Conservation (phyloP, 805 yeast species). For the Hanseniaspora vineae region DNA sequence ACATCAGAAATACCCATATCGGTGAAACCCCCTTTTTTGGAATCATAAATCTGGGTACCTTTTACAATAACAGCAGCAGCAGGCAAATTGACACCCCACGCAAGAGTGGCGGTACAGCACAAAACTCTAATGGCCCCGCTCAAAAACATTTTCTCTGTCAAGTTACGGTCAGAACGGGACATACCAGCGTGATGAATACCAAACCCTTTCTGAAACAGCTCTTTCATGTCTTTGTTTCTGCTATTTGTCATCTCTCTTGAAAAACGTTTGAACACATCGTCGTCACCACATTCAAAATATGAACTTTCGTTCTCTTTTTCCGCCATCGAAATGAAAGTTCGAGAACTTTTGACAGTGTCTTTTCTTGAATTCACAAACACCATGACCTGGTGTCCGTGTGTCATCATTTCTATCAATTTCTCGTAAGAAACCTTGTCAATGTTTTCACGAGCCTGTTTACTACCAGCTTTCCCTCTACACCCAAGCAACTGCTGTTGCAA, state of each 20-base stretch:
- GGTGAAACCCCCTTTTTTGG: conserved; percentile 86
- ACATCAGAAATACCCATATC: conserved; percentile 95
- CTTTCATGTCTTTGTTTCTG: conserved; percentile 67
- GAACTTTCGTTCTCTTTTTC: conserved; percentile 24
- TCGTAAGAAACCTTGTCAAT: conserved; percentile 68
- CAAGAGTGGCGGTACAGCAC: conserved; percentile 93
- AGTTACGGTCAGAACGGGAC: conserved; percentile 78
- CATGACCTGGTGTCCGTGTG: conserved; percentile 80
- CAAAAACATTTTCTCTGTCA: conserved; percentile 78
- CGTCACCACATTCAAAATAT: conserved; percentile 37
- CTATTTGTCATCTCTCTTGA: conserved; percentile 57
- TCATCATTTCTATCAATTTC: conserved; percentile 53
- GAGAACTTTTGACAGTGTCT: conserved; percentile 78
- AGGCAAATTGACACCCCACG: conserved; percentile 99
- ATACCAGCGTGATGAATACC: conserved; percentile 98
- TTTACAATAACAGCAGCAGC: conserved; percentile 95
- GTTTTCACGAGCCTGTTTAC: conserved; percentile 52
- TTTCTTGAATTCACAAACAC: conserved; percentile 92
- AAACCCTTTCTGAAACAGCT: conserved; percentile 68
- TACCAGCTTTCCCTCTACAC: conserved; percentile 74
- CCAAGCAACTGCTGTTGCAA: conserved; percentile 80
- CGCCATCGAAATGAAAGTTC: conserved; percentile 57
- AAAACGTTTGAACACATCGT: conserved; percentile 30
- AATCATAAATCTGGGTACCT: conserved; percentile 92
- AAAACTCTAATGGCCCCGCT: conserved; percentile 78